phyloP scores from a whole-genome alignment of 345 rosid species.

The Citrus reticulata region DNA sequence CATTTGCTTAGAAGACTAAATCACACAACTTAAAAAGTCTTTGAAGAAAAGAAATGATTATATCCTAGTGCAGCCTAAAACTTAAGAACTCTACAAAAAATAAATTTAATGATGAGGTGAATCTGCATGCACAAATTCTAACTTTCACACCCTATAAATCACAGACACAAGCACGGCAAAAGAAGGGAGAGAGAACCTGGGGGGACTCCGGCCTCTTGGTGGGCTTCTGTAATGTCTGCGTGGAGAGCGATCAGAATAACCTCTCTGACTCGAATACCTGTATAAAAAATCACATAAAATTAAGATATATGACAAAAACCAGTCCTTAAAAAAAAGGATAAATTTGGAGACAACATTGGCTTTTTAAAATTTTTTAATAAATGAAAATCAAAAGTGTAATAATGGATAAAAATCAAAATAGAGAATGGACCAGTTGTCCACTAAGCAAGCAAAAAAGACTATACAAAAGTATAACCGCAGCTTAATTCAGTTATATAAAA shows the following conservation, averaged over 20 bases:
- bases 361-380: not conserved
- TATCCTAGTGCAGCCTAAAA: not conserved
- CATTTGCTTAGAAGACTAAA: not conserved
- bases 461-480: not conserved
- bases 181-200: conserved; percentile 50
- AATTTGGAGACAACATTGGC: not conserved
- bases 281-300: conserved; percentile 1
- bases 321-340: not conserved
- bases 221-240: conserved; percentile 62
- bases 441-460: too few relatives aligned
- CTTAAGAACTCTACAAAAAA: not conserved
- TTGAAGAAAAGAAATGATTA: not conserved
- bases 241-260: conserved; percentile 48
- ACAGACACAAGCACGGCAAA: not conserved
- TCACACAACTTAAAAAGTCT: not conserved
- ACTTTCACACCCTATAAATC: not conserved
- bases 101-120: not conserved
- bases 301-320: not conserved
- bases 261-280: conserved; percentile 61
- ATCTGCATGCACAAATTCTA: not conserved
- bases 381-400: too few relatives aligned
- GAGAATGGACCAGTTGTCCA: too few relatives aligned
- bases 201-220: conserved; percentile 71
- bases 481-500: not conserved
- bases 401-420: too few relatives aligned